Evolutionary conservation across 75 land plant species (phyloP).

Genomic region (Pseudotsuga menziesii): DNA sequence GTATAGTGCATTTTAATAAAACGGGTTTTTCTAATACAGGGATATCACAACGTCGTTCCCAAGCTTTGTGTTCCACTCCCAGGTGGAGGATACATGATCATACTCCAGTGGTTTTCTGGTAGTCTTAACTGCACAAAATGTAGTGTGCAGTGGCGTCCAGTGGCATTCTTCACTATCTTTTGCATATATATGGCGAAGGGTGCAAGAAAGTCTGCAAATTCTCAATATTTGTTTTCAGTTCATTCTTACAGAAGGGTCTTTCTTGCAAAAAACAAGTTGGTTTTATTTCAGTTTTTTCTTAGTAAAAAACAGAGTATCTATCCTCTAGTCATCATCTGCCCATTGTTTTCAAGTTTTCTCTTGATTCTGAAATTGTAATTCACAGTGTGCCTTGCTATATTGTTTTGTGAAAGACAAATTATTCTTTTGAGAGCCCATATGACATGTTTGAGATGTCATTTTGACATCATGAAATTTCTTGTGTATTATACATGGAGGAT

Average conservation of each 20-base stretch:
- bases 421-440: background rate
- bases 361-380: background rate
- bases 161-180: background rate
- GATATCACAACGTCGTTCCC: slow-evolving; percentile 51
- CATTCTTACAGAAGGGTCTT: background rate
- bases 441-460: background rate
- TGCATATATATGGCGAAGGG: background rate
- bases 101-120: background rate
- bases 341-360: background rate
- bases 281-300: background rate
- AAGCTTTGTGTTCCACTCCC: slow-evolving; percentile 51
- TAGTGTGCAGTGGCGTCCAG: background rate
- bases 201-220: background rate
- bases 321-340: background rate
- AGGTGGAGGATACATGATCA: slow-evolving; percentile 46
- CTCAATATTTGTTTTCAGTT: background rate
- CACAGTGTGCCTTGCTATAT: background rate
- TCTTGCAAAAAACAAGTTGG: background rate
- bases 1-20: background rate
- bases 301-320: background rate
- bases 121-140: slow-evolving; percentile 7
- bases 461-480: background rate
- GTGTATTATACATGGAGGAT: background rate
- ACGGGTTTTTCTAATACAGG: slow-evolving; percentile 15
- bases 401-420: background rate